A percentile compares a stretch with the other conserved stretches of the same genome.
These are phyloP conservation scores for Kazachstania africana DNA, from an alignment of 805 yeast species.

Conservation along the genomic window DNA sequence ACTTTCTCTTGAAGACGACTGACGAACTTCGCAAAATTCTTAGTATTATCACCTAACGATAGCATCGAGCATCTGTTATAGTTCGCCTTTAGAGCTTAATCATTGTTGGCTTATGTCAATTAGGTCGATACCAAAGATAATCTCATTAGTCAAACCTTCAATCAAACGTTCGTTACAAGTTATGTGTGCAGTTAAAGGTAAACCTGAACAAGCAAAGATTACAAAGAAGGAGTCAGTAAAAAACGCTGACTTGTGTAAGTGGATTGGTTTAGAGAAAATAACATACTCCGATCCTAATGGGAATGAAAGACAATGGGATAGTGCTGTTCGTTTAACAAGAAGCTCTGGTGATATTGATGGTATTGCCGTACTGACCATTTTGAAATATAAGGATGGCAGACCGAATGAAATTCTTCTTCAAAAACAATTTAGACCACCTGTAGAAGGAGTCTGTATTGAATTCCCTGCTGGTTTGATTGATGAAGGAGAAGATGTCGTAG, in stretches of 20 bases:
- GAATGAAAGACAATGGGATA: conserved; percentile 71
- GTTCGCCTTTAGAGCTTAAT: too few relatives aligned
- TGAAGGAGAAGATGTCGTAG: conserved; percentile 62
- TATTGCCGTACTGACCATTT: conserved; percentile 74
- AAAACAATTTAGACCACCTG: conserved; percentile 91
- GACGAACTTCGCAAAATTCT: too few relatives aligned
- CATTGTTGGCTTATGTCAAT: too few relatives aligned
- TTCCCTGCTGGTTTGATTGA: conserved; percentile 94
- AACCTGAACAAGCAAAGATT: conserved; percentile 29
- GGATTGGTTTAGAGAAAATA: conserved; percentile 58
- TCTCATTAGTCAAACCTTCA: too few relatives aligned
- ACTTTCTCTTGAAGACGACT: too few relatives aligned
- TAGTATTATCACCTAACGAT: too few relatives aligned
- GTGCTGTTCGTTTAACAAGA: conserved; percentile 72
- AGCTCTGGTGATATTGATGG: conserved; percentile 59
- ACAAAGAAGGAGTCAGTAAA: conserved; percentile 21
- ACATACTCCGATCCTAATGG: conserved; percentile 69
- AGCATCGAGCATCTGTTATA: too few relatives aligned
- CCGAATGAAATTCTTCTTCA: conserved; percentile 52
- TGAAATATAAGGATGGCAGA: conserved; percentile 36
- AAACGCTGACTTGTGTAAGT: conserved; percentile 39
- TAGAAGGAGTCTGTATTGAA: conserved; percentile 77
- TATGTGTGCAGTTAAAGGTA: conserved; percentile 22
- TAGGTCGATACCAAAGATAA: too few relatives aligned
- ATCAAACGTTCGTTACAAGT: too few relatives aligned